A percentile compares a stretch with the other conserved stretches of the same genome.
Conservation (phyloP, 208 protist species). For the Borovskyia barvae region DNA sequence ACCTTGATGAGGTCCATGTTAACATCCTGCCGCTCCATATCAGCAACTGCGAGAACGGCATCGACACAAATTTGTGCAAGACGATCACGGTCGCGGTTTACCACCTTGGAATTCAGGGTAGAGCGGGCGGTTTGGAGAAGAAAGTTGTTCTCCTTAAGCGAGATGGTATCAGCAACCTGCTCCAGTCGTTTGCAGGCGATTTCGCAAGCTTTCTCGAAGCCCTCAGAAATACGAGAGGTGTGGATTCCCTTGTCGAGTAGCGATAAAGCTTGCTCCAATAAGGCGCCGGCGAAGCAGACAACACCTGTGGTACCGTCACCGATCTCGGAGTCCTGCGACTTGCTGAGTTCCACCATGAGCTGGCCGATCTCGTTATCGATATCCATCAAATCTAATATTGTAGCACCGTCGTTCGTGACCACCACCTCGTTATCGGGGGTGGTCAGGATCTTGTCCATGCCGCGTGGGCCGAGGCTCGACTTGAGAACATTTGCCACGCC, state of each 20-base stretch:
- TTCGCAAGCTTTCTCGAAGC: slow-evolving; percentile 97
- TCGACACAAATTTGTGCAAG: slow-evolving; percentile 99
- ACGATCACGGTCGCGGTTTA: slow-evolving; percentile 95
- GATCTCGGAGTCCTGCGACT: slow-evolving; percentile 99
- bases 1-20: slow-evolving; percentile 99
- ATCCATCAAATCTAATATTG: slow-evolving; percentile 98
- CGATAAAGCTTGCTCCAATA: slow-evolving; percentile 96
- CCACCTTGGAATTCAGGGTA: slow-evolving; percentile 99
- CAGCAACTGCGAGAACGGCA: slow-evolving; percentile 98
- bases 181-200: slow-evolving; percentile 94
- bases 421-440: slow-evolving; percentile 98
- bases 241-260: slow-evolving; percentile 99
- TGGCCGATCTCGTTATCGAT: slow-evolving; percentile 99
- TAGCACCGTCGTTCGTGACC: slow-evolving; percentile 99
- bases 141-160: slow-evolving; percentile 70
- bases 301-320: slow-evolving; percentile 99
- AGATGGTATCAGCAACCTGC: slow-evolving; percentile 86
- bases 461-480: slow-evolving; percentile 97
- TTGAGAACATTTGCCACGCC: slow-evolving; percentile 96
- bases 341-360: slow-evolving; percentile 99
- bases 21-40: slow-evolving; percentile 98
- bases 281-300: slow-evolving; percentile 98
- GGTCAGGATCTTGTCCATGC: slow-evolving; percentile 99
- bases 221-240: slow-evolving; percentile 98
- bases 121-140: slow-evolving; percentile 97